Conservation (phyloP, 306 rosid species). For the Lablab purpureus region DNA sequence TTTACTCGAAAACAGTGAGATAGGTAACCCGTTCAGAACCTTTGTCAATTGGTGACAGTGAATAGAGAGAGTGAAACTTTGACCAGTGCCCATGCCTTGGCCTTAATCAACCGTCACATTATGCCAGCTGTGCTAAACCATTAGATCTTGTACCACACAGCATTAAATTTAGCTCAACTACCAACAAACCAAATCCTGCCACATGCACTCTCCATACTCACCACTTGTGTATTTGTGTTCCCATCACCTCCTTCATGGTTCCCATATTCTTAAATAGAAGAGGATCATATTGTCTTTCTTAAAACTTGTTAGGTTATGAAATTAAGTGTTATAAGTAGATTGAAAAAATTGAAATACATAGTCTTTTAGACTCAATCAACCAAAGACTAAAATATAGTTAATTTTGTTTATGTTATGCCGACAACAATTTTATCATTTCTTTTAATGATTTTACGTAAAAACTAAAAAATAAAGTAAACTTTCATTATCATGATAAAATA, state of each 20-base stretch:
- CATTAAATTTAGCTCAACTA: constrained; percentile 26
- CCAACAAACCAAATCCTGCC: neutral
- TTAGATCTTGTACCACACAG: neutral
- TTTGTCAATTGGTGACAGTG: neutral
- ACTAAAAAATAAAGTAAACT: too few relatives aligned
- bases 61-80: neutral
- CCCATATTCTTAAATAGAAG: too few relatives aligned
- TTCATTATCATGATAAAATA: too few relatives aligned
- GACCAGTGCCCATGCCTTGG: neutral
- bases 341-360: too few relatives aligned
- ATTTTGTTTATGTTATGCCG: too few relatives aligned
- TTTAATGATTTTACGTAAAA: too few relatives aligned
- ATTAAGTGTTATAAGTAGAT: too few relatives aligned
- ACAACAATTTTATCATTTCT: too few relatives aligned
- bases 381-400: too few relatives aligned
- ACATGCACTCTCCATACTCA: neutral
- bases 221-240: neutral
- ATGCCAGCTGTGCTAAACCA: constrained; percentile 30
- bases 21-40: neutral
- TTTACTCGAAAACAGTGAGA: constrained; percentile 6
- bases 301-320: too few relatives aligned
- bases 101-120: neutral
- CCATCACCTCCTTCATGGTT: neutral
- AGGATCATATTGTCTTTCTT: too few relatives aligned
- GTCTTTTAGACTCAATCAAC: too few relatives aligned